Evolutionary conservation across 2,329 filamentous ascomycete species (phyloP).

Genomic region (Xylariaceae sp.): DNA sequence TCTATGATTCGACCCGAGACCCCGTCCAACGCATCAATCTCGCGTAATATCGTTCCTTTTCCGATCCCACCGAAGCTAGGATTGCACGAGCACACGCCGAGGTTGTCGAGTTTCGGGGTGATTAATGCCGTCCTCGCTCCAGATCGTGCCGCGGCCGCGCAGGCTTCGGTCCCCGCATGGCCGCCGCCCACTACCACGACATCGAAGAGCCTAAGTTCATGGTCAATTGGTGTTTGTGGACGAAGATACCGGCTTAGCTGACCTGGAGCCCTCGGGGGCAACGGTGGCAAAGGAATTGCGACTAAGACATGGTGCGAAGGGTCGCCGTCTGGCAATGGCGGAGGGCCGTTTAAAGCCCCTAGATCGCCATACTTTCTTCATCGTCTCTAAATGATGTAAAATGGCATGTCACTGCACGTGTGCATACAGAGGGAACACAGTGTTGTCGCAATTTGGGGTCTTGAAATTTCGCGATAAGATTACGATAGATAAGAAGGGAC

Average conservation of each 20-base stretch:
- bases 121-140: slow-evolving; percentile 87
- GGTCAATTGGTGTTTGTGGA: background rate
- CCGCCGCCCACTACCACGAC: slow-evolving; percentile 94
- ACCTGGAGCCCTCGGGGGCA: slow-evolving; percentile 27
- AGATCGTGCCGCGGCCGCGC: slow-evolving; percentile 80
- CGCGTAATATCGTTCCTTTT: slow-evolving; percentile 92
- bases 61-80: slow-evolving; percentile 88
- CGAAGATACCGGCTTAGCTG: slow-evolving; percentile 4
- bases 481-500: slow-evolving; percentile 7
- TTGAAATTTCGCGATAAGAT: slow-evolving; percentile 16
- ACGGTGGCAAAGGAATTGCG: slow-evolving; percentile 28
- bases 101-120: slow-evolving; percentile 57
- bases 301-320: slow-evolving; percentile 6
- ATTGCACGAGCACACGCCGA: slow-evolving; percentile 22
- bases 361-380: slow-evolving; percentile 29
- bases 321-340: slow-evolving; percentile 11
- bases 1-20: slow-evolving; percentile 85
- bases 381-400: slow-evolving; percentile 11
- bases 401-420: background rate
- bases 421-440: background rate
- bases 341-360: slow-evolving; percentile 22
- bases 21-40: slow-evolving; percentile 92
- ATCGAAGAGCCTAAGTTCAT: slow-evolving; percentile 60
- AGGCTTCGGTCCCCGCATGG: slow-evolving; percentile 92
- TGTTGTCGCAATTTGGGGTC: slow-evolving; percentile 2